Evolutionary conservation across 345 rosid genomes (phyloP).

Genomic region (Excoecaria agallocha): DNA sequence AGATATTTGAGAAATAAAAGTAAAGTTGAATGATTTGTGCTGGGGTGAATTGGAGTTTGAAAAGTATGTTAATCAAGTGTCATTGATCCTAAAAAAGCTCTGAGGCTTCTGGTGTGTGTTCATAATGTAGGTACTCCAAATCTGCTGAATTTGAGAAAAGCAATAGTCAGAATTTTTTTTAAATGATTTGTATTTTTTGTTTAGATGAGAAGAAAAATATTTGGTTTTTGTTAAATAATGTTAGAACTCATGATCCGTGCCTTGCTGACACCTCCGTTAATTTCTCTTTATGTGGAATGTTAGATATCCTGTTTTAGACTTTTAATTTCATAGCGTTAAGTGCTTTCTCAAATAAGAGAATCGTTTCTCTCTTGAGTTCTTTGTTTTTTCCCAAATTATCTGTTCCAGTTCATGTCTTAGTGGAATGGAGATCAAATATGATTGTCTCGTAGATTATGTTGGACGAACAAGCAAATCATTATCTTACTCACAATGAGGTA

Average conservation of each 20-base stretch:
- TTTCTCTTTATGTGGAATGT: not conserved
- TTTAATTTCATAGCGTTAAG: no score
- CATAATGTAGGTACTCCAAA: not conserved
- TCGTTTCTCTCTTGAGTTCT: not conserved
- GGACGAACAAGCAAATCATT: not conserved
- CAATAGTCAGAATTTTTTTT: not conserved
- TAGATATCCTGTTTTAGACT: no score
- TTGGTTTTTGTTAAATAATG: not conserved
- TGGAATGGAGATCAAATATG: not conserved
- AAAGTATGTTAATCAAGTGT: not conserved
- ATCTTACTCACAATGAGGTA: not conserved
- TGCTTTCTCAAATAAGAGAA: no score
- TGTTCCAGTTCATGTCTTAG: not conserved
- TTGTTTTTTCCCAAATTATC: not conserved
- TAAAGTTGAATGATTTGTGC: not conserved
- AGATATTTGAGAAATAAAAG: not conserved
- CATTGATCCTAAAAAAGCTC: not conserved
- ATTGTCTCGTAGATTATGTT: not conserved
- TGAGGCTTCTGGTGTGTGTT: not conserved
- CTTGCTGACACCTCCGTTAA: not conserved
- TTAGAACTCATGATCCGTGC: no score
- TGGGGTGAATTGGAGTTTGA: not conserved
- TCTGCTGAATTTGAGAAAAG: not conserved
- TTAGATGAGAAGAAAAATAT: not conserved
- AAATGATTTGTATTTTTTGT: not conserved